These are phyloP conservation scores for Flaveria trinervia DNA, from an alignment of 129 eudicot species.

Conservation along the genomic window DNA sequence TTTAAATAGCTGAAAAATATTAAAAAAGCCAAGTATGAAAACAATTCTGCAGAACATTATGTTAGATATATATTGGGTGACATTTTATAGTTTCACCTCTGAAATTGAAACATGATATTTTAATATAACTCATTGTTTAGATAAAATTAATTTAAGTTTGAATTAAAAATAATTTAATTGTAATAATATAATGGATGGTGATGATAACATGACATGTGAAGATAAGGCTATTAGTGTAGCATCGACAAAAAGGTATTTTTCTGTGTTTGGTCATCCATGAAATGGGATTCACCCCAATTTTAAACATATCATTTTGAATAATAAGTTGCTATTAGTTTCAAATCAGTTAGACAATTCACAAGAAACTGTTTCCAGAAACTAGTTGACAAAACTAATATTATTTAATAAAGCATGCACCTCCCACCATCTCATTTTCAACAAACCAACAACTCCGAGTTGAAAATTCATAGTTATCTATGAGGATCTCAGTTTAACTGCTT, in stretches of 20 bases:
- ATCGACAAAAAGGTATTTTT: slow-evolving; percentile 17
- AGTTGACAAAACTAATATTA: background rate
- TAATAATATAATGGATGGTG: background rate
- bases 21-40: too few species aligned
- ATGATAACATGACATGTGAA: slow-evolving; percentile 34
- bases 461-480: background rate
- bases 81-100: too few species aligned
- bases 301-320: background rate
- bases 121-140: too few species aligned
- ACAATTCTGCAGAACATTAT: too few species aligned
- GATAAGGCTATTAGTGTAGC: slow-evolving; percentile 19
- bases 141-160: too few species aligned
- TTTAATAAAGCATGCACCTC: background rate
- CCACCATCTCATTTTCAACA: background rate
- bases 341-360: too few species aligned
- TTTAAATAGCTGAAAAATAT: too few species aligned
- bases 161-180: background rate
- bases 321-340: too few species aligned
- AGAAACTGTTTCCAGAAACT: background rate
- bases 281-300: slow-evolving; percentile 33
- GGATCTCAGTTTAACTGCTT: background rate
- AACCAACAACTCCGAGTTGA: background rate
- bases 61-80: too few species aligned
- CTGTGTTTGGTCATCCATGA: slow-evolving; percentile 31
- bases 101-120: background rate